Evolutionary conservation across 2,329 filamentous ascomycete genomes (phyloP).

Genomic region (Tothia fuscella): DNA sequence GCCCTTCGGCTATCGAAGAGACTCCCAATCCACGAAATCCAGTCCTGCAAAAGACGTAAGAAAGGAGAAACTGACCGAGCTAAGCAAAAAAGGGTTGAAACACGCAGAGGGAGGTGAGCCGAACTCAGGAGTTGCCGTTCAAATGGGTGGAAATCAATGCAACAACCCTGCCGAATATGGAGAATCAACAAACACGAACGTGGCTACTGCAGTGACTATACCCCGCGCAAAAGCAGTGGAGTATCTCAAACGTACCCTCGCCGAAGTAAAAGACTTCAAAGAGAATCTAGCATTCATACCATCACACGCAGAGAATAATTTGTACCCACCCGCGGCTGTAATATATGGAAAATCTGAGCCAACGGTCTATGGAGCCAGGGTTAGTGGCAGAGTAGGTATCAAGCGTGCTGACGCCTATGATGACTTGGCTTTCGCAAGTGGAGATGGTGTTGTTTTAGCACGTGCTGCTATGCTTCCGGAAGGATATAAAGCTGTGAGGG

Average conservation of each 20-base stretch:
- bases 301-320: conserved; percentile 49
- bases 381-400: conserved; percentile 62
- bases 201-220: conserved; percentile 37
- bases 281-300: conserved; percentile 54
- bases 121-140: conserved; percentile 30
- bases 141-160: conserved; percentile 36
- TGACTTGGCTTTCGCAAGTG: conserved; percentile 72
- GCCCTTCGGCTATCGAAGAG: conserved; percentile 17
- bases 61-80: conserved; percentile 5
- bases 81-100: conserved; percentile 8
- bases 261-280: conserved; percentile 63
- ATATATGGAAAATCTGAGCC: conserved; percentile 81
- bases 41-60: conserved; percentile 15
- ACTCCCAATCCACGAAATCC: conserved; percentile 23
- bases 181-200: conserved; percentile 14
- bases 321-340: conserved; percentile 69
- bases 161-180: conserved; percentile 18
- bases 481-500: conserved; percentile 62
- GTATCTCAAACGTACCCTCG: conserved; percentile 67
- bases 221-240: conserved; percentile 42
- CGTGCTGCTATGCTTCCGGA: conserved; percentile 73
- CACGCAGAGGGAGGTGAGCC: conserved; percentile 21
- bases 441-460: conserved; percentile 81
- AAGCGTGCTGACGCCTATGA: conserved; percentile 69
- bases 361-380: conserved; percentile 71